Evolutionary conservation across 768 basidiomycete species (phyloP).

Genomic region (Auriscalpium vulgare): DNA sequence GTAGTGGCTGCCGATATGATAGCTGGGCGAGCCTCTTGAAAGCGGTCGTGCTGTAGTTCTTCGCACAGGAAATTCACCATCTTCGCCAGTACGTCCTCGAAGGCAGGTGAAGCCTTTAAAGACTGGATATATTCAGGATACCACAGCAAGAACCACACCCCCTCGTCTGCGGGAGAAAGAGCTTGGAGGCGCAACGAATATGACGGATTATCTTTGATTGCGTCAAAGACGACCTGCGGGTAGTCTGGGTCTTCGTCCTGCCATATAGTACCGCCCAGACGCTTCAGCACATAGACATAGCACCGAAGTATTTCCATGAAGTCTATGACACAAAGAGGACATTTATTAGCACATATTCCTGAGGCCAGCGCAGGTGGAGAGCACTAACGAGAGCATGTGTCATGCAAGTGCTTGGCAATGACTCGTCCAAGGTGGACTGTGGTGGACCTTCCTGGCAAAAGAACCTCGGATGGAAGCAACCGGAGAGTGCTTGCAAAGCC

Average conservation of each 20-base stretch:
- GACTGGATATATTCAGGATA: conserved; percentile 55
- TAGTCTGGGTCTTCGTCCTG: conserved; percentile 59
- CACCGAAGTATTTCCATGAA: conserved; percentile 51
- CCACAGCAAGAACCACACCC: conserved; percentile 53
- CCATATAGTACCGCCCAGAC: conserved; percentile 58
- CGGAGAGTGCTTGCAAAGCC: conserved; percentile 38
- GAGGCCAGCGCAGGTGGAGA: conserved; percentile 7
- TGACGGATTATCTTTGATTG: conserved; percentile 70
- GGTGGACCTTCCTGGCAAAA: conserved; percentile 27
- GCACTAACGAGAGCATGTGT: conserved; percentile 51
- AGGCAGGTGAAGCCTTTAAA: conserved; percentile 40
- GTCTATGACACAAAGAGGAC: conserved; percentile 30
- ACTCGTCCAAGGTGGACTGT: conserved; percentile 40
- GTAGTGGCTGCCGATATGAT: conserved; percentile 53
- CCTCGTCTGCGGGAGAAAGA: conserved; percentile 25
- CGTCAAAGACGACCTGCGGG: conserved; percentile 72
- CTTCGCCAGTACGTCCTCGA: conserved; percentile 56
- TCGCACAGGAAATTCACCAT: conserved; percentile 70
- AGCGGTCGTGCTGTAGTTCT: conserved; percentile 73
- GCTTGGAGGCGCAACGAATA: conserved; percentile 40
- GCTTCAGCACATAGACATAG: conserved; percentile 52
- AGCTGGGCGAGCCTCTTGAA: conserved; percentile 47
- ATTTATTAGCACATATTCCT: conserved; percentile 1
- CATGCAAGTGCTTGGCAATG: conserved; percentile 55
- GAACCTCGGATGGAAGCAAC: conserved; percentile 39